Conservation (phyloP, 2,329 filamentous ascomycete species). For the Alternaria ventricosa region DNA sequence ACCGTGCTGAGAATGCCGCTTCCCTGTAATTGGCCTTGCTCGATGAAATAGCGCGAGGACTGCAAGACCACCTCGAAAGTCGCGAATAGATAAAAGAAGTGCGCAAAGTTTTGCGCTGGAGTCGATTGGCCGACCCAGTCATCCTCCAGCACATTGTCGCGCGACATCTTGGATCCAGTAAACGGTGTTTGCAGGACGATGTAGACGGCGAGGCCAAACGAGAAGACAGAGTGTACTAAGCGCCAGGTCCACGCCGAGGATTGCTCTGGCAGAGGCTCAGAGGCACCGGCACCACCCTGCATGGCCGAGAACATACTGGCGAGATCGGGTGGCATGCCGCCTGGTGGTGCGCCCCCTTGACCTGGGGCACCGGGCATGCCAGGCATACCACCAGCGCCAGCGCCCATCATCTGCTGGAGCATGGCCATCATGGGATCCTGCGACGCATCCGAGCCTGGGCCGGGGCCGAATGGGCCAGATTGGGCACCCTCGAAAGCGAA, state of each 20-base stretch:
- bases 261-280: constrained; percentile 47
- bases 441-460: constrained; percentile 32
- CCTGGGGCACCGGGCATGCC: constrained; percentile 35
- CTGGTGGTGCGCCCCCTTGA: constrained; percentile 32
- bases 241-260: constrained; percentile 68
- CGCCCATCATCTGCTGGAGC: constrained; percentile 74
- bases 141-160: constrained; percentile 46
- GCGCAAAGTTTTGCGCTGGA: constrained; percentile 53
- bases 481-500: constrained; percentile 40
- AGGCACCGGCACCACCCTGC: constrained; percentile 50
- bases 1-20: constrained; percentile 69
- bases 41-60: constrained; percentile 72
- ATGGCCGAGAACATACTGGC: constrained; percentile 55
- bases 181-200: constrained; percentile 73
- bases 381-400: constrained; percentile 46
- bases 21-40: constrained; percentile 65
- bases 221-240: constrained; percentile 74
- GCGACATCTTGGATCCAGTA: constrained; percentile 68
- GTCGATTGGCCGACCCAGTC: constrained; percentile 41
- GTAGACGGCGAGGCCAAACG: constrained; percentile 72
- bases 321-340: constrained; percentile 50
- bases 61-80: constrained; percentile 77
- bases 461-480: constrained; percentile 25
- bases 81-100: constrained; percentile 82
- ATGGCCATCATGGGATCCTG: constrained; percentile 77